Percentiles rank a stretch among this genome's conserved stretches.
phyloP scores from a whole-genome alignment of 805 yeast genomes.

The Kodamaea laetipori region DNA sequence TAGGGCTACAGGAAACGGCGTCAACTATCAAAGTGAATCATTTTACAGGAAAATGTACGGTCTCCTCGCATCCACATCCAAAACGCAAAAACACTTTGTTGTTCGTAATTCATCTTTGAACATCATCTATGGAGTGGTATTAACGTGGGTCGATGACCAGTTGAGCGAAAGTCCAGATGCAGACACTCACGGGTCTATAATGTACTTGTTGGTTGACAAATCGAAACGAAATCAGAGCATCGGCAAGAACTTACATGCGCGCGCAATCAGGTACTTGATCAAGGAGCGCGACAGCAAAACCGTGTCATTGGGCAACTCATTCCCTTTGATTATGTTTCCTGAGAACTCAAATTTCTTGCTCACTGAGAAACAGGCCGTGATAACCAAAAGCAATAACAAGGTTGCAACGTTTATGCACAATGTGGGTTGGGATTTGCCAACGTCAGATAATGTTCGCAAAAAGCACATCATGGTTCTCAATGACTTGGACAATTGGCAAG shows the following conservation, averaged over 20 bases:
- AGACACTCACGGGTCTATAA: conserved; percentile 40
- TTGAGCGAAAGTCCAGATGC: conserved; percentile 7
- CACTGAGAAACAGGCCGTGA: conserved; percentile 2
- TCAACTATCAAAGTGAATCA: conserved; percentile 28
- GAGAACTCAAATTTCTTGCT: conserved; percentile 14
- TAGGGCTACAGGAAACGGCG: conserved; percentile 14
- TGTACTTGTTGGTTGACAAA: conserved; percentile 53
- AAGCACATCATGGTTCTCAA: conserved; percentile 44
- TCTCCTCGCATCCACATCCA: conserved; percentile 31
- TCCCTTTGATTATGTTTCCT: conserved; percentile 48
- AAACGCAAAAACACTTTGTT: conserved; percentile 50
- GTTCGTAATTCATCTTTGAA: conserved; percentile 58
- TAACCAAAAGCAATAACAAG: conserved; percentile 21
- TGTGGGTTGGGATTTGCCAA: conserved; percentile 43
- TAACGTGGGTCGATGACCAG: conserved; percentile 51
- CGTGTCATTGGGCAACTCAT: conserved; percentile 45
- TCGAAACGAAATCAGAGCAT: conserved; percentile 56
- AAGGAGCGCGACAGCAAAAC: conserved; percentile 44
- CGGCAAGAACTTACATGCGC: conserved; percentile 53
- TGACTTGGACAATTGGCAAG: conserved; percentile 49
- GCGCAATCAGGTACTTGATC: conserved; percentile 52
- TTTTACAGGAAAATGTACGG: conserved; percentile 34
- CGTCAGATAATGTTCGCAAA: conserved; percentile 18
- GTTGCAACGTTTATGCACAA: conserved; percentile 36
- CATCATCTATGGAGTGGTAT: conserved; percentile 53